These are phyloP conservation scores for Yarrowia yakushimensis DNA, from an alignment of 805 yeast genomes.

Conservation along the genomic window DNA sequence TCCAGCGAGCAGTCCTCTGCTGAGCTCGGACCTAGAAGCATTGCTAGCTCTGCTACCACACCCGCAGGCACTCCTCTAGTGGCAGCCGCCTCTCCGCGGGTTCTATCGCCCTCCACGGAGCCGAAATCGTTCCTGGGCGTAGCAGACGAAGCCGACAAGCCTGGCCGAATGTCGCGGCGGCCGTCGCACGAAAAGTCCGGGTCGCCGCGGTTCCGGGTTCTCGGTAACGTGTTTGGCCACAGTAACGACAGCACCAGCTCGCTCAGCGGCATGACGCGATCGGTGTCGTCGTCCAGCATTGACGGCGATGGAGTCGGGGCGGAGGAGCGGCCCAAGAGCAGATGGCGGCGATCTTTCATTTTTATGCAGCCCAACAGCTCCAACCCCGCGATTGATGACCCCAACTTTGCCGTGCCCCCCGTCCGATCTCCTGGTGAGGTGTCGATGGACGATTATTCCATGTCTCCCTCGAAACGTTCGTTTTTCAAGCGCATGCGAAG, in stretches of 20 bases:
- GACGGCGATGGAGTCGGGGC: conserved; percentile 19
- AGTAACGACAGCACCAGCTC: conserved; percentile 14
- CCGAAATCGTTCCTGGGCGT: conserved; percentile 12
- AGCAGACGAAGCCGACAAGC: not conserved
- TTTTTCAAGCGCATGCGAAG: conserved; percentile 23
- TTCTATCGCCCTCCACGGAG: conserved; percentile 1
- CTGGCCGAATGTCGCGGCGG: not conserved
- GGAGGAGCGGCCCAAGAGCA: conserved; percentile 22
- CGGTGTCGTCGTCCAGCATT: conserved; percentile 10
- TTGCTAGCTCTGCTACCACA: not conserved
- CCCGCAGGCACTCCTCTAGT: not conserved
- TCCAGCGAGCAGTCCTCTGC: not conserved
- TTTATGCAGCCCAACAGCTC: conserved; percentile 23
- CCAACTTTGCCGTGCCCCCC: conserved; percentile 8
- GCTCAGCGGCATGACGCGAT: conserved; percentile 21
- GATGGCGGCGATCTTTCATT: conserved; percentile 24
- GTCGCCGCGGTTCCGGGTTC: conserved; percentile 24
- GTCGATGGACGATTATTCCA: conserved; percentile 19
- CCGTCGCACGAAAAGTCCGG: conserved; percentile 20
- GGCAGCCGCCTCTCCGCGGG: not conserved
- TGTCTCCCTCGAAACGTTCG: conserved; percentile 21
- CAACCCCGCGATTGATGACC: conserved; percentile 17
- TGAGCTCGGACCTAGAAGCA: not conserved
- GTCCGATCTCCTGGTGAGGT: conserved; percentile 25
- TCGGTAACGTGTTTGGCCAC: conserved; percentile 25